Conservation (phyloP, 129 eudicot species). For the Flaveria bidentis region DNA sequence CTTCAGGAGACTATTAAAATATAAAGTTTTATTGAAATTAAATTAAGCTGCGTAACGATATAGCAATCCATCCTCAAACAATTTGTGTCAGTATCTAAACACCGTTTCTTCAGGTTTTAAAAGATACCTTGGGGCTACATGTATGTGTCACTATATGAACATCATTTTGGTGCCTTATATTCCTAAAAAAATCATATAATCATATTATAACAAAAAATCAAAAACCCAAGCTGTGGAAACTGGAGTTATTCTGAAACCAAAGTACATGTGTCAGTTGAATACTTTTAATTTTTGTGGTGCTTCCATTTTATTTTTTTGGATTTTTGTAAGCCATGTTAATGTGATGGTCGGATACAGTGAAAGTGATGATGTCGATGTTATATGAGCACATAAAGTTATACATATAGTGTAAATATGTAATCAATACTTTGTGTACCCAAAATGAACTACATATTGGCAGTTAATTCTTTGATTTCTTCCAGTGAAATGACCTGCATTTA, state of each 20-base stretch:
- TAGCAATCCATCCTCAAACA: too few species aligned
- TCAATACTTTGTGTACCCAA: not conserved
- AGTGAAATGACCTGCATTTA: constrained; percentile 58
- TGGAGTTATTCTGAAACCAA: not conserved
- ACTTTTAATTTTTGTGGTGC: not conserved
- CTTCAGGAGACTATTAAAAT: too few species aligned
- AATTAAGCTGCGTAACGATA: too few species aligned
- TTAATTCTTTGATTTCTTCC: constrained; percentile 79
- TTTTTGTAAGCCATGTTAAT: constrained; percentile 15
- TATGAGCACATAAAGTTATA: constrained; percentile 12
- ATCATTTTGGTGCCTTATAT: constrained; percentile 11
- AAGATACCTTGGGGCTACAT: not conserved
- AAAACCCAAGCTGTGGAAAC: not conserved
- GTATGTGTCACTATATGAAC: constrained; percentile 3
- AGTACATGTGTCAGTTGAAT: not conserved
- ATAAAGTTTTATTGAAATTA: too few species aligned
- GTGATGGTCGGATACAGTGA: constrained; percentile 1
- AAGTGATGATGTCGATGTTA: not conserved
- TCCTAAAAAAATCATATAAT: not conserved
- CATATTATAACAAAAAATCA: not conserved
- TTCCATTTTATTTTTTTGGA: not conserved
- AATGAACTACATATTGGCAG: constrained; percentile 64
- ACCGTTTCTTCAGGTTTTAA: not conserved
- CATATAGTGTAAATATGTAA: not conserved
- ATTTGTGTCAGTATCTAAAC: too few species aligned